Percentiles rank a stretch among this genome's conserved stretches.
Conservation (phyloP, 2,329 filamentous ascomycete genomes). For the Pseudogymnoascus sp. region DNA sequence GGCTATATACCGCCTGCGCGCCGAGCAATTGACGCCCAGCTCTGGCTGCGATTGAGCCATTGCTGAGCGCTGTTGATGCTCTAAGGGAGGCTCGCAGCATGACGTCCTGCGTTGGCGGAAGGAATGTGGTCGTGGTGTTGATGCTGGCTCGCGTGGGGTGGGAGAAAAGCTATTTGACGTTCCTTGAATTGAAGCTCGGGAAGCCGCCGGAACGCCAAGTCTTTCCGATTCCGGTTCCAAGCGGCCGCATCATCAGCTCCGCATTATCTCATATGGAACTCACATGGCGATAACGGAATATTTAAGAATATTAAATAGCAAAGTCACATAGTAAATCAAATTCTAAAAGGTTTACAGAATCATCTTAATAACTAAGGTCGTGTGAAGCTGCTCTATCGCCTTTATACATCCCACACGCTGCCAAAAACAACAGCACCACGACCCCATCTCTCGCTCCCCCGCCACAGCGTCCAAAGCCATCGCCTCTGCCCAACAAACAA, state of each 20-base stretch:
- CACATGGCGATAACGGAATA: neutral
- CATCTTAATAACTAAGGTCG: slow-evolving; percentile 7
- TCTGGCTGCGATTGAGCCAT: slow-evolving; percentile 45
- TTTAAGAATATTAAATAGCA: neutral
- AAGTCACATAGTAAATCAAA: neutral
- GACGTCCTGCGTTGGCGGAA: slow-evolving; percentile 42
- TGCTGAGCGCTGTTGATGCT: slow-evolving; percentile 53
- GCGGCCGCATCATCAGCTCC: slow-evolving; percentile 7
- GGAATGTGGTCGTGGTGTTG: slow-evolving; percentile 26
- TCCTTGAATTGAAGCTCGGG: slow-evolving; percentile 11
- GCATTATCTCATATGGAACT: neutral
- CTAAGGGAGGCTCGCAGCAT: slow-evolving; percentile 64
- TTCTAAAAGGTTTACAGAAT: neutral
- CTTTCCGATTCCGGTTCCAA: slow-evolving; percentile 7
- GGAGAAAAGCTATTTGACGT: slow-evolving; percentile 11
- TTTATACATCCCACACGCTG: slow-evolving; percentile 30
- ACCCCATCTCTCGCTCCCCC: slow-evolving; percentile 23
- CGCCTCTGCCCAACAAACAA: slow-evolving; percentile 9
- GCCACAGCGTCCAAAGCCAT: slow-evolving; percentile 17
- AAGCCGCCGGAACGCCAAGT: slow-evolving; percentile 11
- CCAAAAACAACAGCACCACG: slow-evolving; percentile 25
- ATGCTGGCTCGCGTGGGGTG: slow-evolving; percentile 13
- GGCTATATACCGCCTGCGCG: slow-evolving; percentile 32
- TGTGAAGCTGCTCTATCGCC: slow-evolving; percentile 27
- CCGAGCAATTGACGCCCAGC: slow-evolving; percentile 52